A percentile compares a stretch with the other conserved stretches of the same genome.
These are phyloP conservation scores for Leishmania guyanensis DNA, from an alignment of 208 protist genomes.

Conservation along the genomic window DNA sequence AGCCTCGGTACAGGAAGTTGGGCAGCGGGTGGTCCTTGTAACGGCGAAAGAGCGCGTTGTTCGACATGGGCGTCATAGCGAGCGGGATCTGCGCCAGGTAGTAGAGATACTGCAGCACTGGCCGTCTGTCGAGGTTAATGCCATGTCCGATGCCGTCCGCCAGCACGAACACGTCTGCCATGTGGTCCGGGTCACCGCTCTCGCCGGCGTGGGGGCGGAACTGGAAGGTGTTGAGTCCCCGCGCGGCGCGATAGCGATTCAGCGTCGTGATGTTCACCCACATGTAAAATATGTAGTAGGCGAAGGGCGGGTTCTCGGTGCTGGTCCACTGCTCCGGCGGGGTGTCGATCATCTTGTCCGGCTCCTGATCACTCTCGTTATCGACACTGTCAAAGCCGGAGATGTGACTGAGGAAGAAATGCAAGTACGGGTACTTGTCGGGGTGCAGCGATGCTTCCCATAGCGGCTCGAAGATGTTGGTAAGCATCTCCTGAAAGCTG, in stretches of 20 bases:
- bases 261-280: constrained; percentile 97
- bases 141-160: constrained; percentile 96
- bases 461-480: constrained; percentile 97
- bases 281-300: constrained; percentile 97
- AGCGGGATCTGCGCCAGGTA: constrained; percentile 98
- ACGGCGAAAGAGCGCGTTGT: constrained; percentile 98
- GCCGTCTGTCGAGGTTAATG: constrained; percentile 92
- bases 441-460: constrained; percentile 97
- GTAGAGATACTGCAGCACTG: constrained; percentile 98
- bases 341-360: constrained; percentile 42
- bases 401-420: constrained; percentile 94
- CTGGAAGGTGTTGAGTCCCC: constrained; percentile 91
- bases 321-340: constrained; percentile 53
- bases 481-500: constrained; percentile 95
- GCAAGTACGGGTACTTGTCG: constrained; percentile 88
- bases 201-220: constrained; percentile 98
- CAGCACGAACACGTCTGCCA: constrained; percentile 86
- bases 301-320: constrained; percentile 84
- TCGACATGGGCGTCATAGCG: constrained; percentile 97
- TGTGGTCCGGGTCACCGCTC: constrained; percentile 88
- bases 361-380: constrained; percentile 94
- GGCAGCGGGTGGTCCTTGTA: constrained; percentile 96
- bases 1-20: constrained; percentile 91
- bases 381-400: constrained; percentile 97
- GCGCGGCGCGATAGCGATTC: constrained; percentile 92